phyloP scores from a whole-genome alignment of 257 asterid genomes.

The Penstemon davidsonii region DNA sequence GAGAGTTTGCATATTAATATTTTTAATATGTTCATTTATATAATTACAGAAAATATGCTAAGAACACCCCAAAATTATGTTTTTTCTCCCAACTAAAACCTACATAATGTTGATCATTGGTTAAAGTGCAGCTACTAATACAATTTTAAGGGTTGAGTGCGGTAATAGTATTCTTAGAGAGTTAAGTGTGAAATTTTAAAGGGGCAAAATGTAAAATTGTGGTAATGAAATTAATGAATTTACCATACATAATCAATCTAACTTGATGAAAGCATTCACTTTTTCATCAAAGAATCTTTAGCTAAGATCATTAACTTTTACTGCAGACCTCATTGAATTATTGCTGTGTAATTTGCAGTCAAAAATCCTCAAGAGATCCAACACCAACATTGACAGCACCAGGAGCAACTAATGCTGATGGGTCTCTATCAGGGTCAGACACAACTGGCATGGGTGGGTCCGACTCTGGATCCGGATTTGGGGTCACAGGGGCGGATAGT shows the following conservation, averaged over 20 bases:
- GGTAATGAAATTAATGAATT: neutral
- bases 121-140: no score
- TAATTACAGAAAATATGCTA: no score
- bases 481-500: slow-evolving; percentile 33
- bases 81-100: no score
- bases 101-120: no score
- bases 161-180: no score
- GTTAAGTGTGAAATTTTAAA: no score
- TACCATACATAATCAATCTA: neutral
- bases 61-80: no score
- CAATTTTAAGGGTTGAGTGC: no score
- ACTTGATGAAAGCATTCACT: slow-evolving; percentile 12
- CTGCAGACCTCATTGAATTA: slow-evolving; percentile 14
- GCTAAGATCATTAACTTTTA: neutral
- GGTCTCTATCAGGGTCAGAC: slow-evolving; percentile 39
- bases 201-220: no score
- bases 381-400: slow-evolving; percentile 48
- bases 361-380: slow-evolving; percentile 79
- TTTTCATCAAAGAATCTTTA: slow-evolving; percentile 21
- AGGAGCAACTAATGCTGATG: slow-evolving; percentile 39
- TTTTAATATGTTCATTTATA: no score
- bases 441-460: slow-evolving; percentile 37
- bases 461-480: slow-evolving; percentile 36
- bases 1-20: no score
- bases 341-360: slow-evolving; percentile 48